These are phyloP conservation scores for Posidonia australis DNA, from an alignment of 106 monocot species.

Conservation along the genomic window DNA sequence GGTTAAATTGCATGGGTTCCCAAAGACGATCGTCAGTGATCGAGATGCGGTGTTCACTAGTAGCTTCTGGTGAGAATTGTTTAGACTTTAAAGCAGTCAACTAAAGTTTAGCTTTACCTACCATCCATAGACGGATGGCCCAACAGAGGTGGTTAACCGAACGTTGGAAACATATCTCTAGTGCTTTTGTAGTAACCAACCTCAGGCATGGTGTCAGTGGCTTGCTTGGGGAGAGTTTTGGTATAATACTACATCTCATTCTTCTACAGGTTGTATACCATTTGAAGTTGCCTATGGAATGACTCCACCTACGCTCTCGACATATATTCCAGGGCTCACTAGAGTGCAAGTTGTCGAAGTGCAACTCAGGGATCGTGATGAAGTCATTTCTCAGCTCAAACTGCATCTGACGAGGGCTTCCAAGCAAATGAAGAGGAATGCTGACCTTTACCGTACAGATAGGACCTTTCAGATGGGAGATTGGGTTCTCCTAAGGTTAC, in stretches of 20 bases:
- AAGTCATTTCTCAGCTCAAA: neutral
- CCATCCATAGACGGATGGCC: constrained; percentile 1
- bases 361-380: neutral
- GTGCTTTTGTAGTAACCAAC: neutral
- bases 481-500: neutral
- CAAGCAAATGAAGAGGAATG: neutral
- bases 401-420: neutral
- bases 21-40: too few species aligned
- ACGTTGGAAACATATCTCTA: neutral
- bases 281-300: too few species aligned
- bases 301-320: too few species aligned
- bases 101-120: neutral
- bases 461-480: neutral
- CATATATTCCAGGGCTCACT: too few species aligned
- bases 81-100: neutral
- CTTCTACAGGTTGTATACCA: too few species aligned
- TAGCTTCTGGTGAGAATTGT: neutral
- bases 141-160: constrained; percentile 1
- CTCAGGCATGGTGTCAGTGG: neutral
- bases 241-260: neutral
- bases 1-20: too few species aligned
- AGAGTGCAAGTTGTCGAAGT: too few species aligned
- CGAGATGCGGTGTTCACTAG: too few species aligned
- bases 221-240: neutral
- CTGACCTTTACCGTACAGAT: neutral